phyloP scores from a whole-genome alignment of 768 basidiomycete genomes.

The Mycena belliarum region DNA sequence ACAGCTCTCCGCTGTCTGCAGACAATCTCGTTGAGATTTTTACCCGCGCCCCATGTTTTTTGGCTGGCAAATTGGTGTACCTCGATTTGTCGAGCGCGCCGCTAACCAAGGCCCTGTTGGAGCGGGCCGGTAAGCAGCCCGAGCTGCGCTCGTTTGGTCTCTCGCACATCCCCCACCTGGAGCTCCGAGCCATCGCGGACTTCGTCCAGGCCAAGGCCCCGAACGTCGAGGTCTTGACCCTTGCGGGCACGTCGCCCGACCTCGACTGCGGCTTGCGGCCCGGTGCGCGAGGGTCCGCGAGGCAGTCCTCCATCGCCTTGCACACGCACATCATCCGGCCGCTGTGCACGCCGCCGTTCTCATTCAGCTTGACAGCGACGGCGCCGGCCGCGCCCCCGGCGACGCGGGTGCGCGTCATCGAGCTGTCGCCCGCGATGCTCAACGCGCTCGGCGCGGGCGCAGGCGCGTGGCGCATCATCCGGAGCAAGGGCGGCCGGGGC shows the following conservation, averaged over 20 bases:
- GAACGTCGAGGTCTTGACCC: constrained; percentile 84
- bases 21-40: constrained; percentile 71
- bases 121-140: constrained; percentile 59
- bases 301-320: constrained; percentile 74
- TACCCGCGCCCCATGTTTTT: constrained; percentile 76
- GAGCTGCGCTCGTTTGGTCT: constrained; percentile 86
- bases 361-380: constrained; percentile 49
- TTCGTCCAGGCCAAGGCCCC: constrained; percentile 71
- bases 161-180: constrained; percentile 77
- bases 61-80: constrained; percentile 72
- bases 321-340: constrained; percentile 80
- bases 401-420: constrained; percentile 83
- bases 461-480: constrained; percentile 85
- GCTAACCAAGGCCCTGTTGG: constrained; percentile 57
- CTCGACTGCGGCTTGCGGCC: constrained; percentile 57
- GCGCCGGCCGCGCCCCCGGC: constrained; percentile 45
- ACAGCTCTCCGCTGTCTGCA: constrained; percentile 66
- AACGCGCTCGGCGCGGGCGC: constrained; percentile 75
- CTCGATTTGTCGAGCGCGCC: constrained; percentile 89
- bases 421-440: constrained; percentile 74
- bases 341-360: constrained; percentile 77
- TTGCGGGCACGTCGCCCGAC: constrained; percentile 76
- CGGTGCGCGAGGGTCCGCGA: constrained; percentile 43
- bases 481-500: constrained; percentile 89
- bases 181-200: constrained; percentile 60